Base-by-base conservation (phyloP, 768 basidiomycete genomes). In the Hortiboletus campestris region DNA sequence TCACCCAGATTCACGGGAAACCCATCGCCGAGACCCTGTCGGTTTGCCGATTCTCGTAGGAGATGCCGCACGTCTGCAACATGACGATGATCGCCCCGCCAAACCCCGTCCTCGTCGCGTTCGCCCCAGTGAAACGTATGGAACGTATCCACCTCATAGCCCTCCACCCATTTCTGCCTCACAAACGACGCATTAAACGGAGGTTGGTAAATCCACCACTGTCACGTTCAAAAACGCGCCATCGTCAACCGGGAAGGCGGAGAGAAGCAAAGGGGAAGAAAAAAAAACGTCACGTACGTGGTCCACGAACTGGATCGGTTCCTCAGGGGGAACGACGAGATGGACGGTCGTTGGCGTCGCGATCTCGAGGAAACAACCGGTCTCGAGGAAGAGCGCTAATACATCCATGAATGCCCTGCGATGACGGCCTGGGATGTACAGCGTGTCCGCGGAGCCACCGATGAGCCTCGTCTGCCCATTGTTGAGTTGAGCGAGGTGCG, bases 111-210 rank as follows among this genome's bases (percentile, higher is more conserved):
- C 4, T 47, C 63, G 5, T 57, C 68, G 7, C 52, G 69, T 47
- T 78, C 77, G 11, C 76, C 78, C 79, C 80, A 80, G 58, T 79
- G 77, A 54, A 79, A 81, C 0, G 77, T 72, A 55, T 81, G 80
- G 61, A 81, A 80, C 10, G 80, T 76, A 55, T 80, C 80, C 17
- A 81, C 80, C 51, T 80, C 80, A 51, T 66, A 73, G 2, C 78
- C 79, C 51, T 74, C 65, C 0, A 59, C 63, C 80, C 80, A 81
- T 50, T 77, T 72, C 43, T 75, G 65, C 16, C 78, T 71, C 52
- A 81, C 80, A 57, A 76, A 81, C 22, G 68, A 67, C 14, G 76
- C 70, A 51, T 80, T 74, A 50, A 78, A 78, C 19, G 79, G 80
- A 9, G 78, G 76, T 17, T 72, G 62, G 62, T 73, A 76, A 39